Base-by-base conservation (phyloP, 106 monocot genomes). In the Apostasia shenzhenica region DNA sequence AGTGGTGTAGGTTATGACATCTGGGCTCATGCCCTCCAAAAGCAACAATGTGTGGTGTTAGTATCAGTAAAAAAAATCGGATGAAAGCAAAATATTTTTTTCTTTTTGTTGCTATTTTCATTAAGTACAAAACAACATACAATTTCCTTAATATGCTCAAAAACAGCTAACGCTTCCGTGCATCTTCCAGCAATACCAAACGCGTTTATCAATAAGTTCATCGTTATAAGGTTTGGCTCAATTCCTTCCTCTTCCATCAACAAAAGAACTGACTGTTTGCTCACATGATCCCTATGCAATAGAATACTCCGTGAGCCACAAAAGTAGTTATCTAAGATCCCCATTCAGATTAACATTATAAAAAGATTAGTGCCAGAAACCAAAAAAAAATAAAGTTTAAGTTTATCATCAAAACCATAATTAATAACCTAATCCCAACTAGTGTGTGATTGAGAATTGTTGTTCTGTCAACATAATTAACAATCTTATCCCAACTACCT, bases 121-220 rank as follows among this genome's bases (percentile, higher is more conserved):
- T 14, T 48, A 49, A 61, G 43, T 61, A 41, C 42, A 61, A 59
- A 61, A 13, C 9, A 8, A n/a, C 62, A 63, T 80, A 86, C 86
- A 60, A 66, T 63, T 63, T 86, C 86, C 68, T 86, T 86, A 40
- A 86, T 86, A 73, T 86, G 86, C 69, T 80, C 78, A 54, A 86
- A 77, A 47, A 86, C 71, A 49, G 83, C 82, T 9, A 77, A 41
- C 57, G 86, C 86, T 70, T 86, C 86, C 39, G 77, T 59, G 69
- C 80, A 74, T 56, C 86, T 79, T 67, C 80, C 80, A 54, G 80
- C 83, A 74, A 73, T 80, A 59, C 80, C 76, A 75, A 86, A 86
- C 54, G 86, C 83, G 80, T 86, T 86, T 52, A 86, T 80, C 77
- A 86, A 74, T 63, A 83, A 79, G 61, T 86, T 86, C 40, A 86